Conservation (phyloP, 805 yeast genomes). For the Saturnispora galanensis region DNA sequence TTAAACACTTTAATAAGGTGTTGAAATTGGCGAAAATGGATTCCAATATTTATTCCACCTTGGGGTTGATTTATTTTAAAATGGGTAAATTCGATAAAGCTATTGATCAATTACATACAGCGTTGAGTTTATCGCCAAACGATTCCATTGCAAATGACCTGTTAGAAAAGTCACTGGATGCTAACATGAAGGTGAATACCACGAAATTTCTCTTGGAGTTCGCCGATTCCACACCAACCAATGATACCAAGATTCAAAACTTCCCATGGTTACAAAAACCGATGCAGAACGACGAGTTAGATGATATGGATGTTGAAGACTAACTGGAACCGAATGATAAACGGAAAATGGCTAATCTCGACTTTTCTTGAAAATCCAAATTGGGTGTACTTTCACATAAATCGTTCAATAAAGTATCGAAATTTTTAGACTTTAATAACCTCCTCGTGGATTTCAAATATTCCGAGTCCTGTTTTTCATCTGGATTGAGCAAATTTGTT, state of each 20-base stretch:
- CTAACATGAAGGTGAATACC: conserved; percentile 31
- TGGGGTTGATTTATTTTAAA: conserved; percentile 75
- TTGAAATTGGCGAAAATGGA: conserved; percentile 59
- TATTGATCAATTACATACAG: conserved; percentile 67
- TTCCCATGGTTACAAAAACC: conserved; percentile 5
- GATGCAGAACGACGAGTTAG: not conserved
- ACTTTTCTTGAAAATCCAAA: conserved; percentile 8
- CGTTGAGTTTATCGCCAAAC: conserved; percentile 65
- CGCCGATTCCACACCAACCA: conserved; percentile 4
- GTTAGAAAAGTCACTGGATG: conserved; percentile 66
- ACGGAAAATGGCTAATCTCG: conserved; percentile 5
- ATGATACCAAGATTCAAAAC: not conserved
- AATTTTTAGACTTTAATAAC: conserved; percentile 1
- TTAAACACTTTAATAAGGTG: conserved; percentile 69
- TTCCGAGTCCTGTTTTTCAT: not conserved
- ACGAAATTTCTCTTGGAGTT: conserved; percentile 9
- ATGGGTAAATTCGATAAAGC: conserved; percentile 56
- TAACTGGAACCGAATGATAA: conserved; percentile 2
- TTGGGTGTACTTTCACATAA: conserved; percentile 5
- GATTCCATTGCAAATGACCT: conserved; percentile 82
- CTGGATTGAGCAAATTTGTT: not conserved
- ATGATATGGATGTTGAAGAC: conserved; percentile 28
- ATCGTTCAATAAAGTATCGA: conserved; percentile 1
- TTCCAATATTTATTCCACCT: conserved; percentile 63
- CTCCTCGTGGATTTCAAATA: not conserved